phyloP scores from a whole-genome alignment of 495 filamentous ascomycete species.

The Thermothielavioides terrestris region DNA sequence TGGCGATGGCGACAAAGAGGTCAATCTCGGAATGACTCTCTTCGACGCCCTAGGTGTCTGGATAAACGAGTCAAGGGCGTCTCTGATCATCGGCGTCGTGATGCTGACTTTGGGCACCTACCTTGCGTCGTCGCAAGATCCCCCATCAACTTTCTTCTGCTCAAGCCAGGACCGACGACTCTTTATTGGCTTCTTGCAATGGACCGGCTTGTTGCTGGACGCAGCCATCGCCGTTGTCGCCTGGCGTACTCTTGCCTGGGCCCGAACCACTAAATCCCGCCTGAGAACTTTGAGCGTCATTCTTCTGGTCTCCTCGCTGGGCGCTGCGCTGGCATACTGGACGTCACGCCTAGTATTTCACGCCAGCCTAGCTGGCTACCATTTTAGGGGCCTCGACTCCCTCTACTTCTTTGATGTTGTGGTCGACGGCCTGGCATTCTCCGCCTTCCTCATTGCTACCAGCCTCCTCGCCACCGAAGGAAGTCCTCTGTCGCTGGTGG shows the following conservation, averaged over 20 bases:
- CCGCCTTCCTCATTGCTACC: constrained; percentile 31
- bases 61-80: constrained; percentile 24
- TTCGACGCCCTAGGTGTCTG: constrained; percentile 31
- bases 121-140: constrained; percentile 13
- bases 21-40: constrained; percentile 31
- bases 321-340: constrained; percentile 14
- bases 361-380: constrained; percentile 9
- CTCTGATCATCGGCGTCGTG: constrained; percentile 20
- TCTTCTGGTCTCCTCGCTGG: constrained; percentile 20
- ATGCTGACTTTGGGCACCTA: constrained; percentile 28
- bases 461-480: constrained; percentile 33
- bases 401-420: constrained; percentile 35
- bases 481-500: constrained; percentile 28
- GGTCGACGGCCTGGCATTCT: constrained; percentile 32
- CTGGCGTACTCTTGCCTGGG: constrained; percentile 42
- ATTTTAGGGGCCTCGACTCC: constrained; percentile 21
- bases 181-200: constrained; percentile 27
- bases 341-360: constrained; percentile 2
- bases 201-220: constrained; percentile 34
- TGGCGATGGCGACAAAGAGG: constrained; percentile 20
- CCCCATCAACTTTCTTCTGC: constrained; percentile 37
- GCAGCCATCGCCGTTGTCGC: constrained; percentile 29
- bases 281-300: constrained; percentile 33
- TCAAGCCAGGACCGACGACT: constrained; percentile 25
- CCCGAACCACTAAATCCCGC: constrained; percentile 34